Evolutionary conservation across 2,329 filamentous ascomycete genomes (phyloP).

Genomic region (Xylariaceae sp.): DNA sequence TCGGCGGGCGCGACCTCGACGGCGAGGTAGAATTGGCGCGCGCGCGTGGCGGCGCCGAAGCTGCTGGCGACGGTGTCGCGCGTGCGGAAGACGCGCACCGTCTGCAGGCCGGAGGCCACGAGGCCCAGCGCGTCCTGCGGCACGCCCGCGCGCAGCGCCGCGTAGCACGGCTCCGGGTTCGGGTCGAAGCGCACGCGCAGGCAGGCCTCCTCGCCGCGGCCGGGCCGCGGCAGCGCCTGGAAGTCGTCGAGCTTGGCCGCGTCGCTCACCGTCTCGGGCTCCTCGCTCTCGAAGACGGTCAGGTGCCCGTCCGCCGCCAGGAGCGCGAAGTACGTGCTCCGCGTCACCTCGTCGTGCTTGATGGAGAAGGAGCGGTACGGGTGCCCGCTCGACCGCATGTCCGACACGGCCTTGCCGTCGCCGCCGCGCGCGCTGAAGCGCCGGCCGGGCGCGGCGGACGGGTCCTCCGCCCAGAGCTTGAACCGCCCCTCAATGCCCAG

Average conservation of each 20-base stretch:
- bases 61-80: slow-evolving; percentile 46
- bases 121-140: slow-evolving; percentile 70
- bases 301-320: slow-evolving; percentile 77
- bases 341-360: slow-evolving; percentile 69
- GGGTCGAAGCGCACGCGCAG: slow-evolving; percentile 87
- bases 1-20: slow-evolving; percentile 56
- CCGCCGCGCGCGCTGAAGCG: slow-evolving; percentile 64
- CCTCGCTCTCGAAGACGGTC: slow-evolving; percentile 75
- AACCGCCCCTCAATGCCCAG: slow-evolving; percentile 86
- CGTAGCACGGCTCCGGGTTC: slow-evolving; percentile 73
- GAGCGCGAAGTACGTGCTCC: slow-evolving; percentile 78
- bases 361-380: slow-evolving; percentile 79
- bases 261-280: slow-evolving; percentile 70
- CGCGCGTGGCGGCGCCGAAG: slow-evolving; percentile 46
- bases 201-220: slow-evolving; percentile 75
- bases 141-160: slow-evolving; percentile 71
- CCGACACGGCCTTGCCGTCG: slow-evolving; percentile 42
- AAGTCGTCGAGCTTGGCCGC: slow-evolving; percentile 73
- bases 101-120: slow-evolving; percentile 79
- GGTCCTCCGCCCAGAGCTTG: slow-evolving; percentile 89
- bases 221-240: slow-evolving; percentile 61
- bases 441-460: slow-evolving; percentile 68
- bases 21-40: slow-evolving; percentile 78
- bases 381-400: slow-evolving; percentile 50
- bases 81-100: slow-evolving; percentile 77